These are phyloP conservation scores for Cladorrhinum samala DNA, from an alignment of 495 filamentous ascomycete species.

Conservation along the genomic window DNA sequence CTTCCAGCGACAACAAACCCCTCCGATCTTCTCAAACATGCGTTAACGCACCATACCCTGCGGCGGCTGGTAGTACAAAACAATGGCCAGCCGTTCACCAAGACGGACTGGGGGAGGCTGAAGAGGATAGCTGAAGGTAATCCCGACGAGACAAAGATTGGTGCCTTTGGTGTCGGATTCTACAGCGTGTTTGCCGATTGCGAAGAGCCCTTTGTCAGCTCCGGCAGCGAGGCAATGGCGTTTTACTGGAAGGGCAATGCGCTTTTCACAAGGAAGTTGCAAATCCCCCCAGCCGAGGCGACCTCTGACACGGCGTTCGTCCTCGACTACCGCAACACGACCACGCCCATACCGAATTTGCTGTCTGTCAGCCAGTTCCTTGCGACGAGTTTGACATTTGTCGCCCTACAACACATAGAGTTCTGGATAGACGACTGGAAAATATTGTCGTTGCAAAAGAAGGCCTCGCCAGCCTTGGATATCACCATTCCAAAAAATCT, in stretches of 20 bases:
- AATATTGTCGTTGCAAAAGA: slow-evolving; percentile 71
- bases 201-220: slow-evolving; percentile 93
- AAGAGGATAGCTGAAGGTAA: slow-evolving; percentile 98
- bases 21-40: slow-evolving; percentile 71
- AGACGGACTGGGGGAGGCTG: slow-evolving; percentile 85
- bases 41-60: slow-evolving; percentile 74
- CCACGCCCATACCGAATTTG: slow-evolving; percentile 76
- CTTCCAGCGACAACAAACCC: slow-evolving; percentile 59
- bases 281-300: slow-evolving; percentile 56
- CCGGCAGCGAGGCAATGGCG: slow-evolving; percentile 86
- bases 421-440: slow-evolving; percentile 85
- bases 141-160: slow-evolving; percentile 97
- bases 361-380: slow-evolving; percentile 85
- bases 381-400: slow-evolving; percentile 92
- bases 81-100: slow-evolving; percentile 75
- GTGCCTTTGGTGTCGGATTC: slow-evolving; percentile 96
- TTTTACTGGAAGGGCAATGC: slow-evolving; percentile 99
- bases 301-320: slow-evolving; percentile 79
- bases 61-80: slow-evolving; percentile 81
- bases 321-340: slow-evolving; percentile 82
- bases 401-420: slow-evolving; percentile 79
- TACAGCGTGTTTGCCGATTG: slow-evolving; percentile 98
- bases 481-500: slow-evolving; percentile 74
- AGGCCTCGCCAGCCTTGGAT: slow-evolving; percentile 64
- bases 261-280: slow-evolving; percentile 77